These are phyloP conservation scores for Cercospora sp. DNA, from an alignment of 2,329 filamentous ascomycete species.

Conservation along the genomic window DNA sequence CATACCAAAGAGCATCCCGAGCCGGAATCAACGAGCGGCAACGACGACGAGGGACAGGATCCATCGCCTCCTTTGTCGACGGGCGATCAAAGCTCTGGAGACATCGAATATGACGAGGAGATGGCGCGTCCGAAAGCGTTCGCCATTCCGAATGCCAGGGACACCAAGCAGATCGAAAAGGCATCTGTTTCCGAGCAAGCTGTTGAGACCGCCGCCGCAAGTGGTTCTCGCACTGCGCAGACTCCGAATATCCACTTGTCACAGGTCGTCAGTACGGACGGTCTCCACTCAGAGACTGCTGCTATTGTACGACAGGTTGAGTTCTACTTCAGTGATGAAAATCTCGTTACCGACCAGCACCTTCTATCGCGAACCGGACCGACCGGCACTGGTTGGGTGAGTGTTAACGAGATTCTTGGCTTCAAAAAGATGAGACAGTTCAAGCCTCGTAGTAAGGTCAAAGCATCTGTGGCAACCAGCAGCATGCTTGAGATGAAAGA, in stretches of 20 bases:
- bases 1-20: neutral
- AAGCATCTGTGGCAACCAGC: conserved; percentile 45
- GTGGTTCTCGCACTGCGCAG: neutral
- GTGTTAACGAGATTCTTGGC: conserved; percentile 45
- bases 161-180: neutral
- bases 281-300: conserved; percentile 22
- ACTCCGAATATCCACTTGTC: neutral
- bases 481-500: conserved; percentile 45
- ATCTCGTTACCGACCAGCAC: conserved; percentile 46
- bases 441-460: conserved; percentile 44
- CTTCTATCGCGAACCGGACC: conserved; percentile 45
- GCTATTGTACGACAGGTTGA: conserved; percentile 46
- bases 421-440: conserved; percentile 51
- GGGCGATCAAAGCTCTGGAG: neutral
- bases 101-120: neutral
- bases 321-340: conserved; percentile 53
- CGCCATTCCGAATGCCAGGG: too few relatives aligned
- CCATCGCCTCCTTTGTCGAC: neutral
- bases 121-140: neutral
- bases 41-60: neutral
- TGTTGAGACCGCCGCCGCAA: neutral
- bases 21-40: neutral
- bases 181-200: neutral
- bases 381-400: conserved; percentile 46
- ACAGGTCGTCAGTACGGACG: neutral